A percentile compares a stretch with the other conserved stretches of the same genome.
Conservation (phyloP, 2,329 filamentous ascomycete species). For the Talaromyces pinophilus region DNA sequence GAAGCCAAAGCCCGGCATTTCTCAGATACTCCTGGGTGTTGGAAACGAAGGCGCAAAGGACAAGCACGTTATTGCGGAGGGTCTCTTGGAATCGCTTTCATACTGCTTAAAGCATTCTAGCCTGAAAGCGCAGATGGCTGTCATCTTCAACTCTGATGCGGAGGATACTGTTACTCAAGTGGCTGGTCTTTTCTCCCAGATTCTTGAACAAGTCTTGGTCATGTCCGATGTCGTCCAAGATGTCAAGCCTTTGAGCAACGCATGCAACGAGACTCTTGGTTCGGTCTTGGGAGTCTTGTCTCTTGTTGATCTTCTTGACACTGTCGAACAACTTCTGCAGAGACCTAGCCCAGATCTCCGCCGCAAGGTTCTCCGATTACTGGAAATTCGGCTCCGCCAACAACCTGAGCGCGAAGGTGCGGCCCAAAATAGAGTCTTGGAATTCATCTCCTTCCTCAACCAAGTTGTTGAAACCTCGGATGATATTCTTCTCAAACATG, state of each 20-base stretch:
- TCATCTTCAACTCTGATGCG: conserved; percentile 39
- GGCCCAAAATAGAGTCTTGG: conserved; percentile 70
- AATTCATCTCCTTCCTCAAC: conserved; percentile 77
- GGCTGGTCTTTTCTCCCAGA: conserved; percentile 66
- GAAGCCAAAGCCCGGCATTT: conserved; percentile 71
- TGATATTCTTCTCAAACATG: conserved; percentile 76
- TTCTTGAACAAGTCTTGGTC: conserved; percentile 65
- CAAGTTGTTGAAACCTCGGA: conserved; percentile 71
- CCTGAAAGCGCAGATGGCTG: conserved; percentile 43
- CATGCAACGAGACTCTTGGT: conserved; percentile 68
- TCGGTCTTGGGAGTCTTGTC: conserved; percentile 82
- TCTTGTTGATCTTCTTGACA: conserved; percentile 84
- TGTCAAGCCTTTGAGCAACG: conserved; percentile 41
- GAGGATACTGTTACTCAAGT: conserved; percentile 64
- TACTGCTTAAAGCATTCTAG: conserved; percentile 45
- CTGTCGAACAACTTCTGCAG: conserved; percentile 78
- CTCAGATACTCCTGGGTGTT: conserved; percentile 69
- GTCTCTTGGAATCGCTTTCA: conserved; percentile 45
- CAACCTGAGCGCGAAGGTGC: conserved; percentile 68
- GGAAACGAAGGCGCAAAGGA: conserved; percentile 52
- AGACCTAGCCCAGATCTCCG: conserved; percentile 73
- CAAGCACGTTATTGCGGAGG: conserved; percentile 43
- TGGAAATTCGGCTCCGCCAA: conserved; percentile 75
- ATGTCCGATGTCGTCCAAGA: conserved; percentile 59
- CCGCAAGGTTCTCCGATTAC: conserved; percentile 75